Percentiles rank a stretch among this genome's conserved stretches.
These are phyloP conservation scores for Aurinia saxatilis DNA, from an alignment of 345 rosid species.

Conservation along the genomic window DNA sequence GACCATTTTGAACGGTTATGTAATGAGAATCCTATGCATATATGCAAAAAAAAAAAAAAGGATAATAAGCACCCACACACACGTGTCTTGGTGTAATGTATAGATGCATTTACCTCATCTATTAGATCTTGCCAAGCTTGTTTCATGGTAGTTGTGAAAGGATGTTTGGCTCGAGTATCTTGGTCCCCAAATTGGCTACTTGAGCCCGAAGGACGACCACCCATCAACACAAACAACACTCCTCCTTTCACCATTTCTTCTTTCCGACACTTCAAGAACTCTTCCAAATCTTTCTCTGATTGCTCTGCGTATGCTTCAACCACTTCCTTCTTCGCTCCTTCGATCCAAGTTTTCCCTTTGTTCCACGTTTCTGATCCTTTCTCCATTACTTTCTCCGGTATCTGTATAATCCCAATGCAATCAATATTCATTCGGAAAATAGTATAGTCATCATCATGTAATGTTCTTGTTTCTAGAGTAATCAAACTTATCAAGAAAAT, in stretches of 20 bases:
- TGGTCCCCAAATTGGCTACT: slow-evolving; percentile 43
- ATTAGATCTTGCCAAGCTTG: slow-evolving; percentile 58
- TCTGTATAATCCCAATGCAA: slow-evolving; percentile 21
- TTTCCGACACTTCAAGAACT: slow-evolving; percentile 45
- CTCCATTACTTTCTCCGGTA: slow-evolving; percentile 40
- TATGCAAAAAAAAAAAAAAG: neutral
- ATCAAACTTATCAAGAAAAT: neutral
- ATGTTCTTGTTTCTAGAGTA: neutral
- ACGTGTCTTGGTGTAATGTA: neutral
- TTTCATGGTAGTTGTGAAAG: slow-evolving; percentile 53
- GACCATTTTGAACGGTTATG: too few relatives aligned
- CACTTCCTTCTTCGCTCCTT: slow-evolving; percentile 44
- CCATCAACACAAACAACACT: slow-evolving; percentile 49
- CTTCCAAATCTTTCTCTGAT: slow-evolving; percentile 44
- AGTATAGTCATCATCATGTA: neutral
- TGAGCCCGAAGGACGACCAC: slow-evolving; percentile 38
- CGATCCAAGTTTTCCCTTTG: slow-evolving; percentile 54
- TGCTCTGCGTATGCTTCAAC: slow-evolving; percentile 47
- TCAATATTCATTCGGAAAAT: neutral
- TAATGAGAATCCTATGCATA: too few relatives aligned
- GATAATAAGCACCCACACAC: too few relatives aligned
- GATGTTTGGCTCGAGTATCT: slow-evolving; percentile 48
- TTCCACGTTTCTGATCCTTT: slow-evolving; percentile 46
- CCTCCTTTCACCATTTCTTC: slow-evolving; percentile 55
- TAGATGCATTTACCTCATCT: slow-evolving; percentile 37